These are phyloP conservation scores for Peribolospora baueri DNA, from an alignment of 768 basidiomycete genomes.

Conservation along the genomic window DNA sequence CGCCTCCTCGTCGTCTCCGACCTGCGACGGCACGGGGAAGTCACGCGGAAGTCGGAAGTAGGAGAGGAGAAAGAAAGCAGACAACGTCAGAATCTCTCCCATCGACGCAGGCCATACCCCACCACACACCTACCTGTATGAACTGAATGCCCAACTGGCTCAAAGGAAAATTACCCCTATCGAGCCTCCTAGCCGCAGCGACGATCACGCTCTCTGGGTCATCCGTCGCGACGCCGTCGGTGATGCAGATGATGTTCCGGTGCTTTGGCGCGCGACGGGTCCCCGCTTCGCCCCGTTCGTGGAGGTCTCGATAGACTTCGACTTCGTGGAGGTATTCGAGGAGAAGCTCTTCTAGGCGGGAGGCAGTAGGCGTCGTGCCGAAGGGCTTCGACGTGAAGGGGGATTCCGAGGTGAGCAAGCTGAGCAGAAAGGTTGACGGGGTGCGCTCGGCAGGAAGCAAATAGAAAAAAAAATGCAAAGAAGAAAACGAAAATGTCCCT, in stretches of 20 bases:
- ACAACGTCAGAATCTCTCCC: not conserved
- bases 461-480: too few relatives aligned
- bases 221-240: constrained; percentile 24
- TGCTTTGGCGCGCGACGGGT: constrained; percentile 11
- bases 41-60: too few relatives aligned
- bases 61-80: not conserved
- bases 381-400: too few relatives aligned
- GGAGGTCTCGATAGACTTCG: not conserved
- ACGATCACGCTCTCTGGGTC: constrained; percentile 21
- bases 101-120: not conserved
- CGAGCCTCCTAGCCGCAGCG: constrained; percentile 22
- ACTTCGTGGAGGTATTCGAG: not conserved
- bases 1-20: not conserved
- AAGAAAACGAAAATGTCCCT: too few relatives aligned
- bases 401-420: too few relatives aligned
- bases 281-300: not conserved
- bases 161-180: constrained; percentile 18
- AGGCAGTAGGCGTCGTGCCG: not conserved
- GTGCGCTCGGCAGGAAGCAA: too few relatives aligned
- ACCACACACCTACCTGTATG: constrained; percentile 33
- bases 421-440: too few relatives aligned
- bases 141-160: constrained; percentile 32
- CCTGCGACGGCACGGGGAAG: too few relatives aligned
- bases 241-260: constrained; percentile 21
- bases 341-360: not conserved